phyloP scores from a whole-genome alignment of 768 basidiomycete species.

The Suillus placidus region DNA sequence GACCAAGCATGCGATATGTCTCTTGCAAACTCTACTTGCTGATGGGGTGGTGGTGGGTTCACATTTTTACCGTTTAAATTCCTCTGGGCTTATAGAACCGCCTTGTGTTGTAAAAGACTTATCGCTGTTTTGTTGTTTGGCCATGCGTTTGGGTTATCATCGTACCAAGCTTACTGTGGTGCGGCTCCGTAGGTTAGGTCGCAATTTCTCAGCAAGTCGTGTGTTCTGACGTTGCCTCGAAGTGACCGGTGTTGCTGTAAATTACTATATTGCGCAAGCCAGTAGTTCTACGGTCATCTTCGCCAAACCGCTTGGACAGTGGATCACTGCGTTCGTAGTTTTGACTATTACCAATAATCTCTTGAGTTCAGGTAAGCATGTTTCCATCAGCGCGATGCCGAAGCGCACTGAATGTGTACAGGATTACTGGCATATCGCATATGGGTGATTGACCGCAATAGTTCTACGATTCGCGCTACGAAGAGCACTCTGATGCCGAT shows the following conservation, averaged over 20 bases:
- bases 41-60: slow-evolving; percentile 13
- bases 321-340: slow-evolving; percentile 10
- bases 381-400: background rate
- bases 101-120: slow-evolving; percentile 11
- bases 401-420: background rate
- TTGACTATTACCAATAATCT: slow-evolving; percentile 11
- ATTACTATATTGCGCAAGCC: slow-evolving; percentile 11
- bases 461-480: background rate
- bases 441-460: slow-evolving; percentile 7
- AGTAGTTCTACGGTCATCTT: slow-evolving; percentile 6
- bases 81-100: background rate
- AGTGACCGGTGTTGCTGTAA: slow-evolving; percentile 7
- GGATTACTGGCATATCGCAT: slow-evolving; percentile 14
- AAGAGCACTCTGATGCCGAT: slow-evolving; percentile 4
- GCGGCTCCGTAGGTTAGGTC: slow-evolving; percentile 11
- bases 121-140: slow-evolving; percentile 20
- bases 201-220: background rate
- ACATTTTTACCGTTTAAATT: background rate
- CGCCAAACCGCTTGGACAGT: slow-evolving; percentile 7
- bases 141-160: slow-evolving; percentile 12
- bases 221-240: background rate
- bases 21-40: slow-evolving; percentile 16
- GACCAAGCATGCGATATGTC: slow-evolving; percentile 27
- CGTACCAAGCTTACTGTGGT: slow-evolving; percentile 11
- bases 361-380: slow-evolving; percentile 5